Evolutionary conservation across 345 rosid species (phyloP), one percentile per base, ranked within the genome.

Genomic region (Aethionema arabicum): DNA sequence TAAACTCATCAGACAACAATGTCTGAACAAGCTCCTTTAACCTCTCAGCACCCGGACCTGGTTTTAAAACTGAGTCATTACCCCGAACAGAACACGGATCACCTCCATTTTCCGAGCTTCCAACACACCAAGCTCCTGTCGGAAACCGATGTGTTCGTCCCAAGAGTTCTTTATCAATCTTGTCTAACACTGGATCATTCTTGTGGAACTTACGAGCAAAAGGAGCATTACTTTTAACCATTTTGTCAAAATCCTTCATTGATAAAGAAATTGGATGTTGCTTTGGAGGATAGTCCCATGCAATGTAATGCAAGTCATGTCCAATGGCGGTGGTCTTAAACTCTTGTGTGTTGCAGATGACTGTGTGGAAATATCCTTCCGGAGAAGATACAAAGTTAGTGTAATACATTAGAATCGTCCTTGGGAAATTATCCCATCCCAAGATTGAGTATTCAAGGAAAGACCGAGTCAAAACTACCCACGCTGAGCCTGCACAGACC

Each of bases 391-490:
- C 85, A 63, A 91, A 88, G 72, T 91, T 91, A 2, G 95, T 72
- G 55, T 91, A 91, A 70, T 91, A 88, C 96, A 91, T 91, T 27
- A 91, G 85, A 39, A 76, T 79, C 35, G 76, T 78, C 72, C 96
- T 83, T 0, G 98, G 92, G 52, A 91, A 88, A 67, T 82, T 91
- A 79, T 91, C 87, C 96, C 98, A 91, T 7, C 98, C 98, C 88
- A 88, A 80, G 36, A 85, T 53, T 61, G 80, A 82, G 56, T 79
- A 91, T 63, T 91, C 96, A 2, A 91, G 68, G 37, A 91, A 91
- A 55, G 95, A 77, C 9, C 92, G 90, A 30, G 96, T 80, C 30
- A 91, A 77, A 85, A 83, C 85, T 83, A 91, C 90, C 98, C 98
- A 91, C 29, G 98, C 96, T 37, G 98, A 91, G 56, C 96, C 96